Percentiles rank a stretch among this genome's conserved stretches.
phyloP scores from a whole-genome alignment of 495 filamentous ascomycete genomes.

The Oidiodendron maius region DNA sequence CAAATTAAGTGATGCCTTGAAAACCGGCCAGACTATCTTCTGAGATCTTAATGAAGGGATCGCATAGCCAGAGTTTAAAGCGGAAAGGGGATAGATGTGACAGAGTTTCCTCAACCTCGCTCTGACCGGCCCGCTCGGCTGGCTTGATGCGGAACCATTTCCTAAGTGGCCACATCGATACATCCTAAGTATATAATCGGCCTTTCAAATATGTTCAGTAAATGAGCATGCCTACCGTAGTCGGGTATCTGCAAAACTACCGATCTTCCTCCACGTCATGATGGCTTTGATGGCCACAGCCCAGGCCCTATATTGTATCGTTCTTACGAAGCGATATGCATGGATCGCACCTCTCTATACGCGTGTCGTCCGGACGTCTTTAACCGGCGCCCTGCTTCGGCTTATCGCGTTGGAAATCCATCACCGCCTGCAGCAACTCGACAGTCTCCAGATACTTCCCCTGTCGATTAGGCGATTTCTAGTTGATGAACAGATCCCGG shows the following conservation, averaged over 20 bases:
- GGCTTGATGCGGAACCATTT: no score
- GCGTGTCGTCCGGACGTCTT: conserved; percentile 47
- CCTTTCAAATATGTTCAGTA: no score
- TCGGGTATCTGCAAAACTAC: background rate
- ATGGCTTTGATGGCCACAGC: conserved; percentile 37
- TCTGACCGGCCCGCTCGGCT: no score
- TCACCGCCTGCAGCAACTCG: conserved; percentile 77
- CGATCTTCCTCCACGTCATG: background rate
- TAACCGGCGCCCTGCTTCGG: conserved; percentile 57
- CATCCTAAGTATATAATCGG: no score
- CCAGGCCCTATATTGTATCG: conserved; percentile 74
- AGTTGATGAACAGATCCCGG: conserved; percentile 83
- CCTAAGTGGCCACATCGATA: no score
- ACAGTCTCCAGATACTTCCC: conserved; percentile 69
- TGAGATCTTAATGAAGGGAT: no score
- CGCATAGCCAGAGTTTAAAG: no score
- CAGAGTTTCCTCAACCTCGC: no score
- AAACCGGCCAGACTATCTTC: no score
- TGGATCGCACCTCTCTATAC: conserved; percentile 59
- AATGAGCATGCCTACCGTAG: no score
- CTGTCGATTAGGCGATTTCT: conserved; percentile 65
- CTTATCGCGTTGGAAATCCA: conserved; percentile 70
- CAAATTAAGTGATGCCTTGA: no score
- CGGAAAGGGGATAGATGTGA: no score
- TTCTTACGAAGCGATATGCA: conserved; percentile 79